phyloP scores from a whole-genome alignment of 345 rosid species.

The Aquilaria sinensis region DNA sequence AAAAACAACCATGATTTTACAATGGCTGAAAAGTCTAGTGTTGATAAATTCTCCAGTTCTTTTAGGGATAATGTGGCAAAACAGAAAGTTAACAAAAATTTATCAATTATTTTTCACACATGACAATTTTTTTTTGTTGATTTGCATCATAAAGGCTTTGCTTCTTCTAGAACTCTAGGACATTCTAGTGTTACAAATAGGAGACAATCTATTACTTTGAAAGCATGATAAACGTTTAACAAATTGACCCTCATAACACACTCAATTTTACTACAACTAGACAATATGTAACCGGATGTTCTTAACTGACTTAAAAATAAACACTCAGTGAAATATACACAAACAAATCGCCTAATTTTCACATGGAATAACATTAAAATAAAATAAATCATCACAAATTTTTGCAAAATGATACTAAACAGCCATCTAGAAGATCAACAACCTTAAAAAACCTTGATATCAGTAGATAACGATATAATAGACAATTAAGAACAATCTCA shows the following conservation, averaged over 20 bases:
- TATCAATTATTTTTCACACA: conserved; percentile 1
- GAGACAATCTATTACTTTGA: conserved; percentile 31
- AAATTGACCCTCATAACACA: not conserved
- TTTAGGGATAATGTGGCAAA: conserved; percentile 34
- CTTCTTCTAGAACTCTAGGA: conserved; percentile 30
- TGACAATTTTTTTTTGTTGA: conserved; percentile 1
- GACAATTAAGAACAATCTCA: no score
- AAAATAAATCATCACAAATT: no score
- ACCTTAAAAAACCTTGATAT: no score
- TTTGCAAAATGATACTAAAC: no score
- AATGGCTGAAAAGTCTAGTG: conserved; percentile 28
- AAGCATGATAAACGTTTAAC: not conserved
- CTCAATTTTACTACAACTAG: no score
- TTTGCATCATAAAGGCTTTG: conserved; percentile 27
- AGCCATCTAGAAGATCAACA: no score
- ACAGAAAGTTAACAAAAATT: conserved; percentile 40
- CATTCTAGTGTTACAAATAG: conserved; percentile 26
- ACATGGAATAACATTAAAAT: no score
- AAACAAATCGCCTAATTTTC: no score
- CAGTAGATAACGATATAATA: no score
- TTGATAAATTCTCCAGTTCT: conserved; percentile 23
- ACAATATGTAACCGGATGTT: no score
- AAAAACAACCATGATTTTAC: conserved; percentile 19
- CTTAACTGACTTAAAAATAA: no score
- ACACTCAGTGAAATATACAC: no score